phyloP scores from a whole-genome alignment of 2,329 filamentous ascomycete species.

The Paracoccidioides brasiliensis region DNA sequence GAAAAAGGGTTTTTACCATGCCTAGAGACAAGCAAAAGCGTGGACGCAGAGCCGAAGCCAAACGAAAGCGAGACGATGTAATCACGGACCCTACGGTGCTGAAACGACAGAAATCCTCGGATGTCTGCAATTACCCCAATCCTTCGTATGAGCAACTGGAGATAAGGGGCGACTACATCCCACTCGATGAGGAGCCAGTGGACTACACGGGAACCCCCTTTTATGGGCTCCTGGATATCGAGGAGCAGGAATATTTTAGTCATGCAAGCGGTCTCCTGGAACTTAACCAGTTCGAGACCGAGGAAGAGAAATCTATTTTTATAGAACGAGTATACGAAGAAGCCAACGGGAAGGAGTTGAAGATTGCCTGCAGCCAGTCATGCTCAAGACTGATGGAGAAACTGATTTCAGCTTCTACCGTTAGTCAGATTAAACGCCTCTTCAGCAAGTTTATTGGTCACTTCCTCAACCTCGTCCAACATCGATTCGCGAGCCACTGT shows the following conservation, averaged over 20 bases:
- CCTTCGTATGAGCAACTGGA: slow-evolving; percentile 14
- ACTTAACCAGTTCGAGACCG: slow-evolving; percentile 67
- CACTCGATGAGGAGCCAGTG: slow-evolving; percentile 16
- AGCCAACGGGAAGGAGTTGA: slow-evolving; percentile 83
- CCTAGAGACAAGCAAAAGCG: slow-evolving; percentile 36
- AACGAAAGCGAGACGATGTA: slow-evolving; percentile 26
- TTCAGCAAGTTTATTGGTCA: slow-evolving; percentile 78
- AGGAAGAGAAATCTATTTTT: slow-evolving; percentile 59
- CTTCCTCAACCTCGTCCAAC: slow-evolving; percentile 79
- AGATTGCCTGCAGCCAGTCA: slow-evolving; percentile 88
- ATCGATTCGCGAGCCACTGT: slow-evolving; percentile 94
- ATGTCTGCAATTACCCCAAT: slow-evolving; percentile 4
- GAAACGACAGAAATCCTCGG: slow-evolving; percentile 27
- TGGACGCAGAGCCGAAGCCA: slow-evolving; percentile 32
- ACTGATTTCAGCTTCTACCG: slow-evolving; percentile 67
- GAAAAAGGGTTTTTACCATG: slow-evolving; percentile 19
- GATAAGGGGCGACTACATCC: slow-evolving; percentile 28
- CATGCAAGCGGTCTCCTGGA: slow-evolving; percentile 82
- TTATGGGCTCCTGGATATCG: slow-evolving; percentile 81
- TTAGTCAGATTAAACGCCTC: slow-evolving; percentile 68
- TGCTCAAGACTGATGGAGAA: slow-evolving; percentile 89
- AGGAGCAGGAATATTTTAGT: slow-evolving; percentile 93
- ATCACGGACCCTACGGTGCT: slow-evolving; percentile 21
- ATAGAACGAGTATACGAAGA: slow-evolving; percentile 75
- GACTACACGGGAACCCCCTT: slow-evolving; percentile 52